A percentile compares a stretch with the other conserved stretches of the same genome.
Conservation (phyloP, 208 protist species). For the Crithidia acanthocephali region DNA sequence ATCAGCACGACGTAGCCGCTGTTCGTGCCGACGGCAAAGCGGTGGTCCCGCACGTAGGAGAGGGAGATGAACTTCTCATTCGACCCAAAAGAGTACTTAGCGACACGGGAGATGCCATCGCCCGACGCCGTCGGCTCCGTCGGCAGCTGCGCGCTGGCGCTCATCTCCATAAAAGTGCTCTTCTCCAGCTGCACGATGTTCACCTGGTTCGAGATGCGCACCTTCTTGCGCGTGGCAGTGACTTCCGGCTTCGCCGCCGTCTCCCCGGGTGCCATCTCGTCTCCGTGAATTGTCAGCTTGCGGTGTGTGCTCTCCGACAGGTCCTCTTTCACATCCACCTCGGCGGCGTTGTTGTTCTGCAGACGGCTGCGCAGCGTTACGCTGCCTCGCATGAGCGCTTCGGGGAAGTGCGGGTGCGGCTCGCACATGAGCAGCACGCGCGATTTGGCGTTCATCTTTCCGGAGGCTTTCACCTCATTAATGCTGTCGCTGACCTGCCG, state of each 20-base stretch:
- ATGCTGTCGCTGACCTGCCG: constrained; percentile 81
- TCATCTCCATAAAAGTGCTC: constrained; percentile 90
- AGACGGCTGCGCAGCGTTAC: constrained; percentile 85
- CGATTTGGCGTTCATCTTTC: constrained; percentile 59
- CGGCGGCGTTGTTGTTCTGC: constrained; percentile 55
- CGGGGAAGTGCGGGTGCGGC: constrained; percentile 90
- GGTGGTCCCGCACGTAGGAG: constrained; percentile 75
- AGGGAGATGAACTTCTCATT: constrained; percentile 92
- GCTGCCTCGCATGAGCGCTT: constrained; percentile 70
- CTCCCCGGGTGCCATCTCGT: constrained; percentile 33
- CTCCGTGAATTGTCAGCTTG: constrained; percentile 53
- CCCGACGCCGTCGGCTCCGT: constrained; percentile 51
- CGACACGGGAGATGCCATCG: constrained; percentile 77
- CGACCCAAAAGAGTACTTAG: constrained; percentile 83
- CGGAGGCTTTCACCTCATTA: constrained; percentile 45
- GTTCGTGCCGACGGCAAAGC: constrained; percentile 89
- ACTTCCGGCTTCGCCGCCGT: constrained; percentile 56
- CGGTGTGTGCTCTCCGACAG: constrained; percentile 64
- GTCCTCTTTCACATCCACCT: constrained; percentile 72
- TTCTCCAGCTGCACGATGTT: constrained; percentile 89
- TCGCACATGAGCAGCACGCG: constrained; percentile 92
- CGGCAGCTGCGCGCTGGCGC: constrained; percentile 62
- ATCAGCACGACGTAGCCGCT: constrained; percentile 90
- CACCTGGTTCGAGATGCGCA: constrained; percentile 88
- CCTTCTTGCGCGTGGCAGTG: constrained; percentile 53